These are phyloP conservation scores for Brassica juncea DNA, from an alignment of 345 rosid genomes.

Conservation along the genomic window DNA sequence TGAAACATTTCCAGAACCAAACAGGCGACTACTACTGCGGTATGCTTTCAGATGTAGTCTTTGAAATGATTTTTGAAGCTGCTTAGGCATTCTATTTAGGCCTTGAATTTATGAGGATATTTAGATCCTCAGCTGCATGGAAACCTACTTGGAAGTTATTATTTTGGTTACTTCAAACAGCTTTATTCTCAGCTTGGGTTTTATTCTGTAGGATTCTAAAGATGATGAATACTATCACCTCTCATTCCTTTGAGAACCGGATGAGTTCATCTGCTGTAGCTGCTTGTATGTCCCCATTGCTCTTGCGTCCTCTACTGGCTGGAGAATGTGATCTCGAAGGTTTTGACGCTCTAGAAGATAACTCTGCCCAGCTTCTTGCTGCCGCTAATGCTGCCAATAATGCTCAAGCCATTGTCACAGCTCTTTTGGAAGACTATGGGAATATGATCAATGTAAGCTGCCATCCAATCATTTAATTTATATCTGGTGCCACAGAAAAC, in stretches of 20 bases:
- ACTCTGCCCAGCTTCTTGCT: constrained; percentile 96
- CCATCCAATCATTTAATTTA: constrained; percentile 1
- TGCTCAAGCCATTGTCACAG: constrained; percentile 85
- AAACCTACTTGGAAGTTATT: constrained; percentile 9
- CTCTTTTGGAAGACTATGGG: constrained; percentile 91
- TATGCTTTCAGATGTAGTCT: constrained; percentile 27
- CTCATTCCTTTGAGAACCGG: constrained; percentile 81
- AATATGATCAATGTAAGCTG: constrained; percentile 82
- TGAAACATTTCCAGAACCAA: constrained; percentile 97
- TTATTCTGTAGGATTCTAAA: constrained; percentile 71
- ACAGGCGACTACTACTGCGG: constrained; percentile 88
- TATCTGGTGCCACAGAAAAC: constrained; percentile 9
- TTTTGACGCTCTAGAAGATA: constrained; percentile 77
- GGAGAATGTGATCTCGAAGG: constrained; percentile 98
- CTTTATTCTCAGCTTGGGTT: constrained; percentile 29
- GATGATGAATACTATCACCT: constrained; percentile 87
- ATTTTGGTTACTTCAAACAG: constrained; percentile 13
- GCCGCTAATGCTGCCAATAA: constrained; percentile 98
- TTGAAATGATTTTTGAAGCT: neutral
- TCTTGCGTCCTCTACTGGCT: constrained; percentile 87
- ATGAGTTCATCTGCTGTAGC: constrained; percentile 98
- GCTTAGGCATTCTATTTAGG: neutral
- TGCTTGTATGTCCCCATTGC: constrained; percentile 99
- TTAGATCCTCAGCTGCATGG: neutral
- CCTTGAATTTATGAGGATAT: constrained; percentile 2